Conservation (phyloP, 768 basidiomycete species). For the Mycena vitilis region DNA sequence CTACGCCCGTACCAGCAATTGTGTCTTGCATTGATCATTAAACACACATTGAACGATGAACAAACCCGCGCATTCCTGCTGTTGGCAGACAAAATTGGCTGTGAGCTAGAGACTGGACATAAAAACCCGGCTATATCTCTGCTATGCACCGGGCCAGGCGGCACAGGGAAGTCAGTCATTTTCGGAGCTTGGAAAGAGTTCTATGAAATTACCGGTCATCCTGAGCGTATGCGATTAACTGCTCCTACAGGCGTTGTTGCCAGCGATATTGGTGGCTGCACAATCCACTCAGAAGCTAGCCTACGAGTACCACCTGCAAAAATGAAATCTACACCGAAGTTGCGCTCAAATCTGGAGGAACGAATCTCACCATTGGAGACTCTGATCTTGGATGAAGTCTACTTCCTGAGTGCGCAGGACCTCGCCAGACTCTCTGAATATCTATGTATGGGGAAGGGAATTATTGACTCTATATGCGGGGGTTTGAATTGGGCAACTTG, state of each 20-base stretch:
- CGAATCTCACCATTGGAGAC: not conserved
- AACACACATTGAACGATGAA: not conserved
- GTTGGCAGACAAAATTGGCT: constrained; percentile 12
- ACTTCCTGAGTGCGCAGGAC: constrained; percentile 6
- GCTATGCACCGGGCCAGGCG: constrained; percentile 39
- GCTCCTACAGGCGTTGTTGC: constrained; percentile 40
- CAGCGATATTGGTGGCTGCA: constrained; percentile 37
- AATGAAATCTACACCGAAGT: constrained; percentile 16
- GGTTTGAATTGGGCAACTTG: not conserved
- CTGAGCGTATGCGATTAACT: constrained; percentile 21
- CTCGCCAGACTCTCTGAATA: constrained; percentile 14
- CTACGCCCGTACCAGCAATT: too few species aligned
- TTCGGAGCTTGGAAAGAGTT: too few species aligned
- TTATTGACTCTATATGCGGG: constrained; percentile 9
- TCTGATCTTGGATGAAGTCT: constrained; percentile 1
- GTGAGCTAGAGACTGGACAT: not conserved
- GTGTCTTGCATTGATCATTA: too few species aligned
- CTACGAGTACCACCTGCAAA: constrained; percentile 18
- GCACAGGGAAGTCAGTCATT: constrained; percentile 15
- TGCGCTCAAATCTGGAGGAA: constrained; percentile 1
- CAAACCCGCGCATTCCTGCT: constrained; percentile 11
- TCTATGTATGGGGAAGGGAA: constrained; percentile 16
- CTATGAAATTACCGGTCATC: not conserved
- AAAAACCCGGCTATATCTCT: not conserved
- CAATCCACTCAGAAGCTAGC: constrained; percentile 35